Base-by-base conservation (phyloP, 345 rosid species). In the Corymbia maculata region DNA sequence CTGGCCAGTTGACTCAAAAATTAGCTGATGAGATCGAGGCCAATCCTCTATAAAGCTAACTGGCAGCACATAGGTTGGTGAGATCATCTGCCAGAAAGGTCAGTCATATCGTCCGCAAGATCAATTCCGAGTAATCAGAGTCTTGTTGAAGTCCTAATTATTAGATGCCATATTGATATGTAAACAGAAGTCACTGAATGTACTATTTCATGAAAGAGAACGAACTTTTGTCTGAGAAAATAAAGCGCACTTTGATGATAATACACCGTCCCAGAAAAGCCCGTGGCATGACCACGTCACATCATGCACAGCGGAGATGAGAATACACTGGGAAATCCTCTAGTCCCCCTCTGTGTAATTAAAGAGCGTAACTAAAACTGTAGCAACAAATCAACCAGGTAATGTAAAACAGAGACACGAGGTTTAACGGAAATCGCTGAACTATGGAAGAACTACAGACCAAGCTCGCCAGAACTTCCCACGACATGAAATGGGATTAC, bases 1-100 rank as follows among this genome's bases (percentile, higher is more conserved):
- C 96, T 36, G 95, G 94, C 85, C 86, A 84, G 88, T 88, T 95
- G 57, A 93, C 93, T 49, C 90, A 88, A 90, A 92, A 92, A 86
- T 88, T 95, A 85, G 97, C 96, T 85, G 89, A 90, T 50, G 96
- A 92, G 90, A 95, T 95, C 85, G 92, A 93, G 86, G 91, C 94
- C 9, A 93, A 91, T 89, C 92, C 94, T 53, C 87, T 84, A 14
- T 24, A 66, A 53, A 82, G 30, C 15, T 87, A 57, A 61, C 84
- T 80, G 3, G 50, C 42, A 80, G 85, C 49, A 21, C 85, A 80
- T 80, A 80, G 57, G 57, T 53, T 11, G 64, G 64, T 57, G 64
- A 57, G 64, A 57, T 57, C 64, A 22, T 9, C 64, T 57, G 64
- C 64, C 9, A 57, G 59, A 55, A 55, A 55, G 59, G 26, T 21